phyloP scores from a whole-genome alignment of 2,329 filamentous ascomycete species.

The Pseudogymnoascus sp. region DNA sequence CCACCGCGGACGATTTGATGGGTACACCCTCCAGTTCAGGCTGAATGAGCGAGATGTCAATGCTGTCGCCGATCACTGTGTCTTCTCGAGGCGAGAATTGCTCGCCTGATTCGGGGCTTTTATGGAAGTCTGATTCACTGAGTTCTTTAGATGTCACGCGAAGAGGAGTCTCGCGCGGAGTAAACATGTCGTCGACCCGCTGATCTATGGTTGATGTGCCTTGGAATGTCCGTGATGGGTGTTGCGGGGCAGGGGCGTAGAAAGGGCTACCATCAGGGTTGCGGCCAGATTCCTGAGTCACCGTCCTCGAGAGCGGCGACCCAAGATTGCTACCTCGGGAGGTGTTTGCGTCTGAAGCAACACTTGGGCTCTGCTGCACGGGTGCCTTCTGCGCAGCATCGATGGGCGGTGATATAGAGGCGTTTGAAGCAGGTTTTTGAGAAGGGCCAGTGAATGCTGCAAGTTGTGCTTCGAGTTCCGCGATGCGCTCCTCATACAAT shows the following conservation, averaged over 20 bases:
- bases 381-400: not conserved
- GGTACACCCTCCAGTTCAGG: conserved; percentile 52
- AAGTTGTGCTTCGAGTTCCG: conserved; percentile 21
- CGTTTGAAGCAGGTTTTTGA: not conserved
- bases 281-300: conserved; percentile 28
- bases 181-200: conserved; percentile 23
- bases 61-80: conserved; percentile 29
- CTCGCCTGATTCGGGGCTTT: conserved; percentile 4
- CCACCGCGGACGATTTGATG: conserved; percentile 45
- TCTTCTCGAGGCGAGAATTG: conserved; percentile 16
- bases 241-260: conserved; percentile 27
- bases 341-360: not conserved
- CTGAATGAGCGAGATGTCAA: conserved; percentile 51
- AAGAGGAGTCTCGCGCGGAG: conserved; percentile 22
- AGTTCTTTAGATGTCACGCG: conserved; percentile 25
- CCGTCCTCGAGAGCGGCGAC: not conserved
- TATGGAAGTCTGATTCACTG: conserved; percentile 24
- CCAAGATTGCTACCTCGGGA: not conserved
- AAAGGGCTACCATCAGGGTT: conserved; percentile 27
- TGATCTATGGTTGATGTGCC: conserved; percentile 16
- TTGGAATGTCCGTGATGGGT: conserved; percentile 25
- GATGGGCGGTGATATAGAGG: not conserved
- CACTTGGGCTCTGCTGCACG: not conserved
- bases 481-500: conserved; percentile 21
- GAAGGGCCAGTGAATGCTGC: conserved; percentile 7